Evolutionary conservation across 495 filamentous ascomycete genomes (phyloP).

Genomic region (Wilcoxina mikolae): DNA sequence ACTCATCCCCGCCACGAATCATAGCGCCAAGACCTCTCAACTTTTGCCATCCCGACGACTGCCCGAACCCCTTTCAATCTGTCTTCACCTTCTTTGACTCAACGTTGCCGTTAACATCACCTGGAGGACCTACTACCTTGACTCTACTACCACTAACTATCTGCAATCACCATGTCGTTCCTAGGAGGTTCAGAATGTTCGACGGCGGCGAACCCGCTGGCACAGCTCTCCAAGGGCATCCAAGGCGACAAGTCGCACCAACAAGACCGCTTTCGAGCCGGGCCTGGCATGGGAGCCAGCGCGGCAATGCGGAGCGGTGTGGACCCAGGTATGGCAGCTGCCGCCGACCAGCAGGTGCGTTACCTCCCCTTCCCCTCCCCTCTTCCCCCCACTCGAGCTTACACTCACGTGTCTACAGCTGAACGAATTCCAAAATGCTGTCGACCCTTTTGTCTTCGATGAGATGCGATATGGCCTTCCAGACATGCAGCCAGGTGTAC

Average conservation of each 20-base stretch:
- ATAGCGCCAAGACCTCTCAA: no score
- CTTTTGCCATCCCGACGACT: no score
- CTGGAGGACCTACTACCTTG: no score
- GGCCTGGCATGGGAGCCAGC: conserved; percentile 42
- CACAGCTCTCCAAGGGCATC: conserved; percentile 89
- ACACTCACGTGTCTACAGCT: conserved; percentile 46
- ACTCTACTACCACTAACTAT: background rate
- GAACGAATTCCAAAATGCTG: conserved; percentile 53
- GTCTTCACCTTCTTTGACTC: no score
- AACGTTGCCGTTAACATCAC: no score
- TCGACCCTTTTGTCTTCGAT: conserved; percentile 51
- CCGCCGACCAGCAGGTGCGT: conserved; percentile 47
- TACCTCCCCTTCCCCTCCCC: background rate
- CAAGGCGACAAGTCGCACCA: conserved; percentile 90
- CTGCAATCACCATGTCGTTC: conserved; percentile 4
- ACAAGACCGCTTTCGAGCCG: conserved; percentile 66
- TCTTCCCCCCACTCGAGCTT: background rate
- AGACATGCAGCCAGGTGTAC: conserved; percentile 8
- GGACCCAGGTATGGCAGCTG: conserved; percentile 37
- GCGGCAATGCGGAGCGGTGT: conserved; percentile 41
- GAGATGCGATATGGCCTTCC: conserved; percentile 46
- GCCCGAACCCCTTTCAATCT: no score
- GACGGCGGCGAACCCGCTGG: conserved; percentile 86
- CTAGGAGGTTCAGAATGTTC: conserved; percentile 63
- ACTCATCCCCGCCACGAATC: no score